Percentiles rank a stretch among this genome's conserved stretches.
Conservation (phyloP, 306 rosid species). For the Lathyrus oleraceus region DNA sequence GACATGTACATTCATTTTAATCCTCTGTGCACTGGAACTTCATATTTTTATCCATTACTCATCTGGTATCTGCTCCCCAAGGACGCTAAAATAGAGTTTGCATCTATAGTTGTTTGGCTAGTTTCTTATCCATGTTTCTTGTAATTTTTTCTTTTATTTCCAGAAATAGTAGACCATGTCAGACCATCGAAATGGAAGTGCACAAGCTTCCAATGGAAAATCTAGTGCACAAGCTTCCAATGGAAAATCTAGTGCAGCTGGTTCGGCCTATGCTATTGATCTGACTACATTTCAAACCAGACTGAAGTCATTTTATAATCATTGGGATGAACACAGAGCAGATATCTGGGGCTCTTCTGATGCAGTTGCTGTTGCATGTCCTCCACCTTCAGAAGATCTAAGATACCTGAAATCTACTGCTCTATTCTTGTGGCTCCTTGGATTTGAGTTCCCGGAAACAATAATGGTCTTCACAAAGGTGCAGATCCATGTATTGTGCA, state of each 20-base stretch:
- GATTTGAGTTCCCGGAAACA: constrained; percentile 93
- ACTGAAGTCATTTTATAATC: constrained; percentile 59
- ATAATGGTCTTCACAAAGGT: constrained; percentile 81
- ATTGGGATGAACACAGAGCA: constrained; percentile 66
- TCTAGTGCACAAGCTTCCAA: constrained; percentile 53
- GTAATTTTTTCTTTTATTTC: neutral
- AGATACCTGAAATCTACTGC: constrained; percentile 91
- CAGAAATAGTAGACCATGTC: constrained; percentile 49
- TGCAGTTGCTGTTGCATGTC: constrained; percentile 67
- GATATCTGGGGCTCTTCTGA: constrained; percentile 80
- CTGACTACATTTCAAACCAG: constrained; percentile 59
- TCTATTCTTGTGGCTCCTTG: constrained; percentile 77
- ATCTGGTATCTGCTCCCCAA: neutral
- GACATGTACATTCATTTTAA: neutral
- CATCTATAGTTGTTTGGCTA: neutral
- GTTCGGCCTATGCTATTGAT: constrained; percentile 63
- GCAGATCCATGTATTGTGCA: constrained; percentile 82
- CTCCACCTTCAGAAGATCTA: constrained; percentile 87
- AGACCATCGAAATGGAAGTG: constrained; percentile 77
- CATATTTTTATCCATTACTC: neutral
- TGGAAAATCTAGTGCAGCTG: constrained; percentile 61
- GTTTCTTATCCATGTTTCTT: constrained; percentile 23
- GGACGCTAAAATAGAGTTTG: neutral
- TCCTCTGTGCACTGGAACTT: neutral
- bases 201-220: constrained; percentile 64